These are phyloP conservation scores for Chimonanthus praecox DNA, from an alignment of 164 flowering plant species.

Conservation along the genomic window DNA sequence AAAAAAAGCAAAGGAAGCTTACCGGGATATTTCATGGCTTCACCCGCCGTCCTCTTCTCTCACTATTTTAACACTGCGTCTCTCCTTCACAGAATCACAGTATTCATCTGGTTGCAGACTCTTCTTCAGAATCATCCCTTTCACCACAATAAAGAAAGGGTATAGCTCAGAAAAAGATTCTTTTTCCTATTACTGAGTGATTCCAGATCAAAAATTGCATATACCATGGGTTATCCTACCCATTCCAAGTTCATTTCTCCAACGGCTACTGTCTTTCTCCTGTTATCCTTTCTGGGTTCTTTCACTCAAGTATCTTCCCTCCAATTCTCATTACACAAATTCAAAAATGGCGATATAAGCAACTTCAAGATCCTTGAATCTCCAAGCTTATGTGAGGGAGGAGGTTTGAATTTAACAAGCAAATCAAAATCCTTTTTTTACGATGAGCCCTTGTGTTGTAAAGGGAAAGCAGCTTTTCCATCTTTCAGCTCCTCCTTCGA, in stretches of 20 bases:
- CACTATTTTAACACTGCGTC: neutral
- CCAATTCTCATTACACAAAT: neutral
- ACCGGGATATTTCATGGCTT: neutral
- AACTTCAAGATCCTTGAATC: neutral
- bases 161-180: too few relatives aligned
- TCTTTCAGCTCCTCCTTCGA: conserved; percentile 33
- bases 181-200: too few relatives aligned
- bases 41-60: neutral
- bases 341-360: neutral
- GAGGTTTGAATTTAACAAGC: conserved; percentile 10
- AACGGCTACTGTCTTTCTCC: neutral
- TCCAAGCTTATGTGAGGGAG: neutral
- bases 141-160: neutral
- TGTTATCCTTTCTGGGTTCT: neutral
- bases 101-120: too few relatives aligned
- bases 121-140: neutral
- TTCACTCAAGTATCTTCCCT: neutral
- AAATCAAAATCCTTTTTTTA: conserved; percentile 1
- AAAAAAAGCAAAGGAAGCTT: neutral
- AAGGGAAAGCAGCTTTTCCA: conserved; percentile 1
- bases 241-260: neutral
- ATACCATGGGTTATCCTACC: neutral
- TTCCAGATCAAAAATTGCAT: too few relatives aligned
- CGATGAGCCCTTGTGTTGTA: conserved; percentile 4
- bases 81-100: neutral